Evolutionary conservation across 2,329 filamentous ascomycete species (phyloP).

Genomic region (Cladosporium oxysporum): DNA sequence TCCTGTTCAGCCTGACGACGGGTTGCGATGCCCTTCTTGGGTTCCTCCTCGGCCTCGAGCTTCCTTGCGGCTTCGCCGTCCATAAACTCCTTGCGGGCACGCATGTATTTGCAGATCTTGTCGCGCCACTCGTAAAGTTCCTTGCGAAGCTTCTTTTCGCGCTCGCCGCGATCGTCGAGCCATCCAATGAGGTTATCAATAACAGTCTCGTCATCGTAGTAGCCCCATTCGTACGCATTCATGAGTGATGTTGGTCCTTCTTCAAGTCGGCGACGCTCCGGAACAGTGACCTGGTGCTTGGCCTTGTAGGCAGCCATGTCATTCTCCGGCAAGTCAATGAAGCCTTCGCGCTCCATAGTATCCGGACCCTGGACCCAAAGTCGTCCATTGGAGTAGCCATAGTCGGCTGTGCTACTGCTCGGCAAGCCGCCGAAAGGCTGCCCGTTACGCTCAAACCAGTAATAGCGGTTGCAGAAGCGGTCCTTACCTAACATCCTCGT

Average conservation of each 20-base stretch:
- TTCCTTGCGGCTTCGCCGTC: conserved; percentile 54
- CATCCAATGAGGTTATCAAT: conserved; percentile 80
- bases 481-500: conserved; percentile 90
- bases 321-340: conserved; percentile 74
- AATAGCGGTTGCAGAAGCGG: conserved; percentile 97
- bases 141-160: conserved; percentile 85
- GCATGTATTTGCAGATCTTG: conserved; percentile 72
- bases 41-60: conserved; percentile 49
- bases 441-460: conserved; percentile 98
- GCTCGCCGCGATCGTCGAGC: conserved; percentile 83
- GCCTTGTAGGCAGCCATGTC: conserved; percentile 73
- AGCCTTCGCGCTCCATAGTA: conserved; percentile 80
- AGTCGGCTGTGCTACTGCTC: conserved; percentile 80
- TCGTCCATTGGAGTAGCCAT: conserved; percentile 89
- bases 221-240: conserved; percentile 84
- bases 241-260: conserved; percentile 80
- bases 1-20: conserved; percentile 62
- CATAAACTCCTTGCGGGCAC: conserved; percentile 42
- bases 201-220: conserved; percentile 77
- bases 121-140: conserved; percentile 75
- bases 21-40: conserved; percentile 59
- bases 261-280: conserved; percentile 80
- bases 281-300: conserved; percentile 78
- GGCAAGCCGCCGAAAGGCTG: conserved; percentile 94
- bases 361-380: conserved; percentile 97